Evolutionary conservation across 352 stramenopile species (phyloP).

Genomic region (Phytophthora pseudosyringae): DNA sequence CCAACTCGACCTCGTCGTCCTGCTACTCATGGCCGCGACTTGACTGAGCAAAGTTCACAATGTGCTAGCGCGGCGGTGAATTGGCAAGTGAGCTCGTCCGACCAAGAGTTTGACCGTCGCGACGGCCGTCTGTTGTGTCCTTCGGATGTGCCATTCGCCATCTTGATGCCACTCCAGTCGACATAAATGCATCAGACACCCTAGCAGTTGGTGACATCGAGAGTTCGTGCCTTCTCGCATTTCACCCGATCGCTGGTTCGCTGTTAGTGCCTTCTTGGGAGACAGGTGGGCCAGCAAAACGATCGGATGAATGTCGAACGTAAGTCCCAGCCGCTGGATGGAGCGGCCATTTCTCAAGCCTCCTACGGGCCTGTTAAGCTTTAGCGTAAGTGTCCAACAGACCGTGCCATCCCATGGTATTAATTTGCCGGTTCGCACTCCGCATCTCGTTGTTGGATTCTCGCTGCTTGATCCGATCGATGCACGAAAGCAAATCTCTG

Average conservation of each 20-base stretch:
- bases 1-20: conserved; percentile 10
- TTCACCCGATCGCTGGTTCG: conserved; percentile 9
- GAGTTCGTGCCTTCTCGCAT: conserved; percentile 13
- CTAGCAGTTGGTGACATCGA: conserved; percentile 19
- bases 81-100: conserved; percentile 19
- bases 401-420: background rate
- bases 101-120: conserved; percentile 17
- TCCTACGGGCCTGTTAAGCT: background rate
- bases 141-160: conserved; percentile 22
- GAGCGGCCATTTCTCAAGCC: conserved; percentile 8
- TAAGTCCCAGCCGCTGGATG: background rate
- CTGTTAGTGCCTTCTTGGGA: conserved; percentile 20
- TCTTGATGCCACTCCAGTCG: conserved; percentile 31
- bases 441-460: conserved; percentile 8
- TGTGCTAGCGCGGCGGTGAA: conserved; percentile 1
- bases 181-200: conserved; percentile 17
- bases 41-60: conserved; percentile 8
- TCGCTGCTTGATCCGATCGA: conserved; percentile 6
- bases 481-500: conserved; percentile 13
- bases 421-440: background rate
- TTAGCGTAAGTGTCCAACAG: background rate
- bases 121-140: conserved; percentile 14
- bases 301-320: conserved; percentile 18
- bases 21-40: conserved; percentile 17
- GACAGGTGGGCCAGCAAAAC: conserved; percentile 18